Evolutionary conservation across 257 asterid genomes (phyloP), one percentile per base, ranked within the genome.

Genomic region (Orobanche coerulescens): DNA sequence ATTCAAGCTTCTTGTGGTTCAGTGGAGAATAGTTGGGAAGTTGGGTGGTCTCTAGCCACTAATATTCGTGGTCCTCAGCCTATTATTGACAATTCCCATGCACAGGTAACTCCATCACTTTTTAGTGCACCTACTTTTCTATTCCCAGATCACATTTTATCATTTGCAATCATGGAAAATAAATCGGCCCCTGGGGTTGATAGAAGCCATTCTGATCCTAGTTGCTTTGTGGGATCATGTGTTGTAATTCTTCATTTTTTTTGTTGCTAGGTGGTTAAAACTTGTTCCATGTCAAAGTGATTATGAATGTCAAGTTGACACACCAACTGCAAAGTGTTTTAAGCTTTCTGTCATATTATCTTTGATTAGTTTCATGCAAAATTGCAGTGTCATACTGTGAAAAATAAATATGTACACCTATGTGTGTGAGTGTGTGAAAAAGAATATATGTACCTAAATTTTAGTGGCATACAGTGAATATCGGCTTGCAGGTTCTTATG

Each of bases 31-130:
- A 85, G 81, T 7, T 92, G 98, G 98, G 97, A 88, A 79, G 91
- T 92, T 79, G 98, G 98, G 77, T 92, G 97, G 96, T 92, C 97
- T 58, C 77, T 92, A 65, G 95, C 95, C 61, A 77, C 95, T 57
- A 78, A 79, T 65, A 74, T 74, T 68, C 82, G 83, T 73, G 88
- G 82, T 60, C 71, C 81, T 70, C 90, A 79, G 66, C 84, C 82
- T 43, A 64, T 51, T 64, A 18, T 59, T 11, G 88, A 81, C 61
- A 61, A 68, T 68, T 65, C 76, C 39, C 76, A 19, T 16, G 65
- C 76, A 24, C 79, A 84, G 96, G 98, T 88, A 75, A 31, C 47
- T 50, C 8, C 12, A 24, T 64, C 66, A 61, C 18, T 48, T 48
- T 48, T 48, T 36, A 6, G 23, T 52, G 9, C n/a, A 18, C 9